A percentile compares a stretch with the other conserved stretches of the same genome.
These are phyloP conservation scores for Acacia concinna DNA, from an alignment of 331 rosid species.

Conservation along the genomic window DNA sequence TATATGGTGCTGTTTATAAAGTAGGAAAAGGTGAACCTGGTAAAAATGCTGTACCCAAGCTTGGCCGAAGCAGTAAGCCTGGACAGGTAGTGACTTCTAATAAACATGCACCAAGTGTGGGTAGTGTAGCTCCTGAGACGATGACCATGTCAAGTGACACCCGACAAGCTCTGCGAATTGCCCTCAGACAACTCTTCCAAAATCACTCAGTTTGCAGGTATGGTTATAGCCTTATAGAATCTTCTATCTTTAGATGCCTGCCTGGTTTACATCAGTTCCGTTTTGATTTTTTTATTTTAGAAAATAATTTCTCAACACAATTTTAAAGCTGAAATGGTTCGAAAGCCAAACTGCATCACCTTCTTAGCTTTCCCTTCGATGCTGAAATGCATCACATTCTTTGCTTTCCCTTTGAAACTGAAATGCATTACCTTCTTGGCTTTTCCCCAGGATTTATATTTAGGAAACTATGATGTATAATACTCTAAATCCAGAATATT, in stretches of 20 bases:
- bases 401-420: no score
- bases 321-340: not conserved
- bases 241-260: constrained; percentile 13
- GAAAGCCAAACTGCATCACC: not conserved
- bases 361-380: not conserved
- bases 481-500: not conserved
- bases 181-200: constrained; percentile 69
- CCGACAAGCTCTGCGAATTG: constrained; percentile 68
- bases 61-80: constrained; percentile 27
- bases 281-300: not conserved
- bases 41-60: constrained; percentile 44
- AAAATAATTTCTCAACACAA: not conserved
- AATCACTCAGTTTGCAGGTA: constrained; percentile 90
- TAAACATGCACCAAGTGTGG: constrained; percentile 35
- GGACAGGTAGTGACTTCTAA: constrained; percentile 43
- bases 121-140: constrained; percentile 39
- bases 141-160: constrained; percentile 81
- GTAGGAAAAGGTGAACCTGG: constrained; percentile 38
- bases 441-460: not conserved
- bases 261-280: constrained; percentile 3
- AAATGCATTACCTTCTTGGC: not conserved
- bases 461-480: not conserved
- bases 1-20: constrained; percentile 6
- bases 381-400: not conserved
- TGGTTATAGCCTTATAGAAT: constrained; percentile 4